Base-by-base conservation (phyloP, 2,329 filamentous ascomycete genomes). In the Alternaria gansuensis region DNA sequence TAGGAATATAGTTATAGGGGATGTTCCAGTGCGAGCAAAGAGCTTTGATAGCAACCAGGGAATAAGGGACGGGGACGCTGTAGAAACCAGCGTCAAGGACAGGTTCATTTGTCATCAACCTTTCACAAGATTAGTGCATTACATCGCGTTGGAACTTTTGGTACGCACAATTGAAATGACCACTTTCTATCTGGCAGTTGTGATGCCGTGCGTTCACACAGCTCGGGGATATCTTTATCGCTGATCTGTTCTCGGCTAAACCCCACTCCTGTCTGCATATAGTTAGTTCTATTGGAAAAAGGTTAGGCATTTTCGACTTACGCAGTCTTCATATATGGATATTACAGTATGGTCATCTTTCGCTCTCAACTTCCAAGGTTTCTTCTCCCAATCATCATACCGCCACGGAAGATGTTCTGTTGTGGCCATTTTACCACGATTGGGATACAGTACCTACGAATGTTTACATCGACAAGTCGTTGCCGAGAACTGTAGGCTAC, bases 171-270 rank as follows among this genome's bases (percentile, higher is more conserved):
- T 8, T 37, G 0, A 1, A 0, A 37, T 17, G n/a, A 37, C 36
- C n/a, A 37, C 1, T 37, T 37, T 10, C 9, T 17, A 8, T 21
- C n/a, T 21, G n/a, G 1, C n/a, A 7, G 36, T 17, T 2, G 2
- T 21, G 8, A 21, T 5, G n/a, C n/a, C n/a, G 36, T 37, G n/a
- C 36, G 36, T n/a, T 37, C 4, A 21, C 36, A 37, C 6, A 37
- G 7, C 7, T 9, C 2, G 0, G 36, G n/a, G 3, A 37, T 21
- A 2, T 4, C 36, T 10, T 37, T 9, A 17, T 37, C 36, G 3
- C 7, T 0, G n/a, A 37, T 17, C 0, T 1, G n/a, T 8, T 21
- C 4, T 17, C 3, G 6, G 0, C 2, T 3, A 21, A 21, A 11
- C 3, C 6, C 3, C 4, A 37, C 36, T 17, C n/a, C 36, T 21